Evolutionary conservation across 352 stramenopile species (phyloP), one percentile per base, ranked within the genome.

Genomic region (Globisporangium spiculum): DNA sequence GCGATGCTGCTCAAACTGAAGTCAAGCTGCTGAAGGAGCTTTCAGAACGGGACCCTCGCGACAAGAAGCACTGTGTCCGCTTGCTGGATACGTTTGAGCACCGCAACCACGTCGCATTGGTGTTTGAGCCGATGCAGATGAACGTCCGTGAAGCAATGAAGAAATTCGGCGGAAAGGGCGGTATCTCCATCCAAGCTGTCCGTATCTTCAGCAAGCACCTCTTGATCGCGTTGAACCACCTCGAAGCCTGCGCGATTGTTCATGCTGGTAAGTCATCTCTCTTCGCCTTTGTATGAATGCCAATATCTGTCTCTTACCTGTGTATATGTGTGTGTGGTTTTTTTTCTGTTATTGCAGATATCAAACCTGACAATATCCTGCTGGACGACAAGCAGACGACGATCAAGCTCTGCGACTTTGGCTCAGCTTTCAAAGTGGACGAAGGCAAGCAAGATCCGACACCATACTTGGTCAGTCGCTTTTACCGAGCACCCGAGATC

Each of bases 311-410:
- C 30, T 32, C 30, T 32, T 32, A 32, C 4, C 30, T 32, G 4
- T 32, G 30, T 32, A 3, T 32, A 3, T 27, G 30, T 50, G 65
- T 3, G 38, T 9, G n/a, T n/a, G n/a, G n/a, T 61, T 14, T 22
- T 48, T 24, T 32, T 72, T 20, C 7, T 55, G 20, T 30, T 16
- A 68, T n/a, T 66, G 44, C 70, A 79, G 97, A 99, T 79, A 97
- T 99, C 55, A 99, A 99, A 68, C 96, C 97, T 3, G 97, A 99
- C 75, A 99, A 99, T 65, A 98, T 99, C 55, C 70, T 99, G 30
- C 85, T 99, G n/a, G 94, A 94, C 64, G 96, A 97, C 30, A 96
- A 98, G 65, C 95, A 98, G 70, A 97, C 86, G 1, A 97, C 89
- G 24, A 84, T 98, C 59, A 99, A 99, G 75, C 68, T 99, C 20